Evolutionary conservation across 495 filamentous ascomycete genomes (phyloP), one percentile per base, ranked within the genome.

Genomic region (Hyaloscypha variabilis): DNA sequence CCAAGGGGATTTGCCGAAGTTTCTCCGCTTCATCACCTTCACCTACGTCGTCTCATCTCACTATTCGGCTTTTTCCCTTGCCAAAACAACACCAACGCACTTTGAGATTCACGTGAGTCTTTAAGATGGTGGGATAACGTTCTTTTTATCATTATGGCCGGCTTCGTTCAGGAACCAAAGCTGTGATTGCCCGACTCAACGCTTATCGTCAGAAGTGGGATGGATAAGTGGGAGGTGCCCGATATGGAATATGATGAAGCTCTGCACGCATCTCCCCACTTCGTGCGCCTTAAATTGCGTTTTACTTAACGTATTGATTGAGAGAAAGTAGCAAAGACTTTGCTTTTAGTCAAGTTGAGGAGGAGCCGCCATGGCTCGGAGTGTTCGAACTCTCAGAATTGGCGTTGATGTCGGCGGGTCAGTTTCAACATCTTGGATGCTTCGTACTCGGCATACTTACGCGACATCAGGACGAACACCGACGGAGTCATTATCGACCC

Each of bases 401-500:
- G 65, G 65, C 23, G 56, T 67, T 25, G 65, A 67, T 55, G 65
- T 67, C 29, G 60, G 65, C 29, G 60, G 65, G 65, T 63, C 31
- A 61, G 52, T 53, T n/a, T 51, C 30, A 13, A 14, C 21, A 23
- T 66, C 17, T 25, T 24, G n/a, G 13, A 10, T 28, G n/a, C 17
- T 14, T 2, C 36, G 54, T 21, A 25, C 42, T 26, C 25, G 14
- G 25, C 34, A 42, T 17, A 30, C 13, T 42, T 17, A 53, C 25
- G 80, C 54, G 73, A 77, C 8, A 74, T 73, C 58, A 83, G 85
- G 29, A 89, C 85, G 60, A 88, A 88, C 66, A 88, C 86, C 2
- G 86, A 88, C 65, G 83, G 81, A 26, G 86, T 85, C 10, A 75
- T 86, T 42, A 75, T 88, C 54, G 80, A 88, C 65, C 81, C 78